Evolutionary conservation across 306 rosid genomes (phyloP).

Genomic region (Delonix regia): DNA sequence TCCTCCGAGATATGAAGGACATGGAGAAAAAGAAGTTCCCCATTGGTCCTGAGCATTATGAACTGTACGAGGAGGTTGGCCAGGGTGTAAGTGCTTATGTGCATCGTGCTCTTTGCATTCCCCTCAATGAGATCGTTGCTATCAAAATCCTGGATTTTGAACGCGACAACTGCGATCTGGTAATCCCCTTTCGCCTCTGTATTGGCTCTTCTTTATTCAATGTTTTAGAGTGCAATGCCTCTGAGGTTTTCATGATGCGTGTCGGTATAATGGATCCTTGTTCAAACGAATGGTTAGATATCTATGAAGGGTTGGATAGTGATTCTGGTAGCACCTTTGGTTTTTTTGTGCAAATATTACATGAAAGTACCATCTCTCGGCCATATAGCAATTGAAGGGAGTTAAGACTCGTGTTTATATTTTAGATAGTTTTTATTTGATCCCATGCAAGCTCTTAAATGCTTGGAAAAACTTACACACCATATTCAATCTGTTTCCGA

Average conservation of each 20-base stretch:
- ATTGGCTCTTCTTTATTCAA: not conserved
- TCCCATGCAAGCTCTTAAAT: not conserved
- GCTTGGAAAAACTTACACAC: not conserved
- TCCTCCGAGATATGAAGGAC: constrained; percentile 16
- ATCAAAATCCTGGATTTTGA: constrained; percentile 91
- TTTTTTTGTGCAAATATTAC: not conserved
- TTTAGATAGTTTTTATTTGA: not conserved
- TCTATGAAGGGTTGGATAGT: not conserved
- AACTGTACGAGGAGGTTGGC: constrained; percentile 75
- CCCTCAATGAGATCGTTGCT: constrained; percentile 72
- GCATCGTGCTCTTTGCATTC: constrained; percentile 76
- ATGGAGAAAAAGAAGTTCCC: constrained; percentile 80
- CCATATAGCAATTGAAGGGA: not conserved
- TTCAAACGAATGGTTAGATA: not conserved
- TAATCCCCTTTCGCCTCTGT: constrained; percentile 13
- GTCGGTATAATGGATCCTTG: not conserved
- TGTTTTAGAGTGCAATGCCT: not conserved
- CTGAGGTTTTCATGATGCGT: too few relatives aligned
- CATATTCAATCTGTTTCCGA: not conserved
- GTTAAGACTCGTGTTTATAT: not conserved
- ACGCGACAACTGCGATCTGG: constrained; percentile 88
- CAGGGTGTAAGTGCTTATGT: constrained; percentile 85
- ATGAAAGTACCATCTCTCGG: not conserved
- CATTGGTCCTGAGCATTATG: constrained; percentile 67
- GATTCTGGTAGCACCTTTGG: not conserved